Percentiles rank a stretch among this genome's conserved stretches.
Conservation (phyloP, 768 basidiomycete species). For the Chalciporus sphaerocephalus region DNA sequence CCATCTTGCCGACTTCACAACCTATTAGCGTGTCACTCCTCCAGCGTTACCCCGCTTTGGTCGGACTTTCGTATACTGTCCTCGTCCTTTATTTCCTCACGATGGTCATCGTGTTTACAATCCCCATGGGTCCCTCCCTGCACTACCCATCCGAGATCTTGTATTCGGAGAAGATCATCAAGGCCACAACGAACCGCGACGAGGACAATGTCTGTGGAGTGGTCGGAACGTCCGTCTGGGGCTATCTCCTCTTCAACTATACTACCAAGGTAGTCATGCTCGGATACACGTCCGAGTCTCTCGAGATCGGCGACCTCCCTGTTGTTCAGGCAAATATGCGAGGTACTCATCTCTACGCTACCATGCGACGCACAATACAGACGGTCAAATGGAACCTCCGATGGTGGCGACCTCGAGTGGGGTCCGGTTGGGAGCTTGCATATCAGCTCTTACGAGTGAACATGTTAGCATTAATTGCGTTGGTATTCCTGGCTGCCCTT, state of each 20-base stretch:
- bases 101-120: slow-evolving; percentile 41
- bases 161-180: slow-evolving; percentile 68
- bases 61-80: slow-evolving; percentile 49
- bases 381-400: slow-evolving; percentile 48
- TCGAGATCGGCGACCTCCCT: slow-evolving; percentile 87
- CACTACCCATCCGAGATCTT: slow-evolving; percentile 71
- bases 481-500: slow-evolving; percentile 49
- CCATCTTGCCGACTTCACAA: slow-evolving; percentile 52
- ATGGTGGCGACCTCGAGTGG: slow-evolving; percentile 55
- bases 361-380: slow-evolving; percentile 57
- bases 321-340: slow-evolving; percentile 75
- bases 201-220: slow-evolving; percentile 69
- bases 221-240: slow-evolving; percentile 43
- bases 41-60: slow-evolving; percentile 18
- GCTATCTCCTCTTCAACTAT: slow-evolving; percentile 72
- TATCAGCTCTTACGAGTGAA: slow-evolving; percentile 65
- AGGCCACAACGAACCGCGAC: slow-evolving; percentile 55
- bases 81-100: slow-evolving; percentile 48
- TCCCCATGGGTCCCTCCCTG: slow-evolving; percentile 69
- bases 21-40: slow-evolving; percentile 31
- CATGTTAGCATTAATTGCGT: slow-evolving; percentile 32
- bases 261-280: slow-evolving; percentile 85
- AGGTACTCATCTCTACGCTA: slow-evolving; percentile 53
- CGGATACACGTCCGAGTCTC: slow-evolving; percentile 64
- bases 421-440: slow-evolving; percentile 60